These are phyloP conservation scores for Boletus sp. DNA, from an alignment of 768 basidiomycete genomes.

Conservation along the genomic window DNA sequence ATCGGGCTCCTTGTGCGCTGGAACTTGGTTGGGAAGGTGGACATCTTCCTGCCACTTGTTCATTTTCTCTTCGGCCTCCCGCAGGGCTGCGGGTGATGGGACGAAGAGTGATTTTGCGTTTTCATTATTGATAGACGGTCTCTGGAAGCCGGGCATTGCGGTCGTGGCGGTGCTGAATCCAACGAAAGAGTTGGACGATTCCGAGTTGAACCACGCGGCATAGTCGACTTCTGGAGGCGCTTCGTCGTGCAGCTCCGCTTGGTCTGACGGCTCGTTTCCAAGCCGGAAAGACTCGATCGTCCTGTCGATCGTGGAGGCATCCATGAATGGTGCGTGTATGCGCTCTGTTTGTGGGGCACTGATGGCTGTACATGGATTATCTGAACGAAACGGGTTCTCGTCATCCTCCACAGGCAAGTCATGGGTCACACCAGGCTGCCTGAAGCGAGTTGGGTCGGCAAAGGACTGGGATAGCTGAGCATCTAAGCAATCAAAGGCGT, in stretches of 20 bases:
- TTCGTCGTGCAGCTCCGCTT: conserved; percentile 37
- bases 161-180: conserved; percentile 39
- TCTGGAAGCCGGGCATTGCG: conserved; percentile 18
- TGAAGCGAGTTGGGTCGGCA: not conserved
- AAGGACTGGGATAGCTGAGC: conserved; percentile 39
- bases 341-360: not conserved
- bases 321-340: conserved; percentile 20
- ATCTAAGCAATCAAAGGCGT: conserved; percentile 53
- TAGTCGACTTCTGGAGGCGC: conserved; percentile 39
- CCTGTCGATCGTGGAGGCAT: conserved; percentile 12
- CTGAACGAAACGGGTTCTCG: conserved; percentile 21
- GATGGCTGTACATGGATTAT: not conserved
- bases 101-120: conserved; percentile 35
- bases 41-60: conserved; percentile 46
- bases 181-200: conserved; percentile 23
- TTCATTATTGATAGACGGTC: conserved; percentile 5
- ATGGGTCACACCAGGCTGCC: not conserved
- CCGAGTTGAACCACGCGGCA: conserved; percentile 49
- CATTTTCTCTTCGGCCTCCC: conserved; percentile 51
- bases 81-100: conserved; percentile 54
- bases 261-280: conserved; percentile 1
- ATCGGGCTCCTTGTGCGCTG: conserved; percentile 20
- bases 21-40: conserved; percentile 5
- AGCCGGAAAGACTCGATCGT: not conserved
- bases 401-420: conserved; percentile 7